Evolutionary conservation across 2,329 filamentous ascomycete species (phyloP).

Genomic region (Neonectria ditissima): DNA sequence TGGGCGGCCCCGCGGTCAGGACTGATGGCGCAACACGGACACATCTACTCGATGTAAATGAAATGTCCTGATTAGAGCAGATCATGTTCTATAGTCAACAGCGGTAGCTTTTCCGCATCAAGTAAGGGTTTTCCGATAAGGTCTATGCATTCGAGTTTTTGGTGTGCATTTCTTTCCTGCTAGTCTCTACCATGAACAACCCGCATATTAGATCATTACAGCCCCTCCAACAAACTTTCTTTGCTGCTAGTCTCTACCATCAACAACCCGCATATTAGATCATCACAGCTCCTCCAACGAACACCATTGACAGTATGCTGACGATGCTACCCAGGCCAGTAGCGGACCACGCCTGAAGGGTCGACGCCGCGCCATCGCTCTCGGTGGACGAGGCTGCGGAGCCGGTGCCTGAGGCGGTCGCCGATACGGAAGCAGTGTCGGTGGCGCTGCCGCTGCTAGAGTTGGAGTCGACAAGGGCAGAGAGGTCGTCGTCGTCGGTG

Average conservation of each 20-base stretch:
- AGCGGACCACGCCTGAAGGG: constrained; percentile 40
- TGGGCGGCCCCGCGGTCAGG: too few species aligned
- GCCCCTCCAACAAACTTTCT: too few species aligned
- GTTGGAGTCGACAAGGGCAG: constrained; percentile 46
- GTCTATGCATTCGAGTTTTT: too few species aligned
- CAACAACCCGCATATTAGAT: constrained; percentile 35
- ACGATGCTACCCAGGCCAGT: constrained; percentile 40
- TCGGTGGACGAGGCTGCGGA: constrained; percentile 37
- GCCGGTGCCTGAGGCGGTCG: constrained; percentile 35
- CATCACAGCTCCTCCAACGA: constrained; percentile 47
- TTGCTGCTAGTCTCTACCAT: not conserved
- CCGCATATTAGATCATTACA: too few species aligned
- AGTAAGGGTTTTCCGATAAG: too few species aligned
- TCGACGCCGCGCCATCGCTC: constrained; percentile 41
- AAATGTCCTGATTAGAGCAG: too few species aligned
- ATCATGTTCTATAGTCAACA: too few species aligned
- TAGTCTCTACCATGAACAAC: too few species aligned
- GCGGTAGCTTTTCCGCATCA: too few species aligned
- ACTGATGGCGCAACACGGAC: too few species aligned
- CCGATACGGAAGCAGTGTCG: constrained; percentile 14
- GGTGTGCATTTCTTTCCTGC: too few species aligned
- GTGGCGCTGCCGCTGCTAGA: constrained; percentile 22
- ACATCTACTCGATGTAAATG: too few species aligned
- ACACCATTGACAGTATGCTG: constrained; percentile 44
- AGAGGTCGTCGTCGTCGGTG: constrained; percentile 49